Percentiles rank a stretch among this genome's conserved stretches.
Evolutionary conservation across 805 yeast genomes (phyloP).

Genomic region (Schwanniomyces sp.): DNA sequence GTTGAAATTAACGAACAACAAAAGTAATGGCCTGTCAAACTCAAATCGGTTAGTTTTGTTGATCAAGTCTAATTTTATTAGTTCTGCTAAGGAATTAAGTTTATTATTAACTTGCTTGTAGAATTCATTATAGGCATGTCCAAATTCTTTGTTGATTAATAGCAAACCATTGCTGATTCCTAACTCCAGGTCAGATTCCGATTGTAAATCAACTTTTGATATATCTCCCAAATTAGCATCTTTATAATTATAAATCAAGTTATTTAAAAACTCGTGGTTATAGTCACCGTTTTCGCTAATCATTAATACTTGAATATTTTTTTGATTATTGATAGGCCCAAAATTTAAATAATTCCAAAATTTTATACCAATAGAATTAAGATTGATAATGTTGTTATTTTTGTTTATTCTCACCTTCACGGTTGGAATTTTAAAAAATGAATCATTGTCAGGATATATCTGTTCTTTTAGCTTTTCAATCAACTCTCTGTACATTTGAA

Average conservation of each 20-base stretch:
- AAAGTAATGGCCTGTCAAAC: conserved; percentile 47
- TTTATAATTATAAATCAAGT: conserved; percentile 43
- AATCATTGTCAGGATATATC: conserved; percentile 15
- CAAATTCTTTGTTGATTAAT: conserved; percentile 19
- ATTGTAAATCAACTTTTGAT: conserved; percentile 26
- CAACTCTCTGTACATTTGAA: conserved; percentile 18
- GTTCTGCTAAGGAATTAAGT: conserved; percentile 32
- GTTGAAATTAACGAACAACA: conserved; percentile 50
- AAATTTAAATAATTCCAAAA: conserved; percentile 62
- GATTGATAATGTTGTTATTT: conserved; percentile 44
- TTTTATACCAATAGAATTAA: conserved; percentile 42
- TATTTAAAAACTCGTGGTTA: conserved; percentile 38
- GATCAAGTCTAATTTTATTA: conserved; percentile 38
- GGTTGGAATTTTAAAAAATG: conserved; percentile 21
- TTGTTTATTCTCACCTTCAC: conserved; percentile 30
- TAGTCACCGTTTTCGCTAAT: conserved; percentile 34
- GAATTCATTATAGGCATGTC: conserved; percentile 21
- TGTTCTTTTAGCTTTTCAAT: conserved; percentile 12
- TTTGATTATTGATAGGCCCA: conserved; percentile 50
- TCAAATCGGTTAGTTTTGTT: conserved; percentile 41
- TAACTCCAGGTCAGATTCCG: conserved; percentile 27
- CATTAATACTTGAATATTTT: conserved; percentile 53
- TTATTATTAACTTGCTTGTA: conserved; percentile 30
- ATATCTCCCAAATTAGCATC: conserved; percentile 51
- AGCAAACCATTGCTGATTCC: conserved; percentile 29